phyloP scores from a whole-genome alignment of 306 rosid genomes.

The Ormosia semicastrata region DNA sequence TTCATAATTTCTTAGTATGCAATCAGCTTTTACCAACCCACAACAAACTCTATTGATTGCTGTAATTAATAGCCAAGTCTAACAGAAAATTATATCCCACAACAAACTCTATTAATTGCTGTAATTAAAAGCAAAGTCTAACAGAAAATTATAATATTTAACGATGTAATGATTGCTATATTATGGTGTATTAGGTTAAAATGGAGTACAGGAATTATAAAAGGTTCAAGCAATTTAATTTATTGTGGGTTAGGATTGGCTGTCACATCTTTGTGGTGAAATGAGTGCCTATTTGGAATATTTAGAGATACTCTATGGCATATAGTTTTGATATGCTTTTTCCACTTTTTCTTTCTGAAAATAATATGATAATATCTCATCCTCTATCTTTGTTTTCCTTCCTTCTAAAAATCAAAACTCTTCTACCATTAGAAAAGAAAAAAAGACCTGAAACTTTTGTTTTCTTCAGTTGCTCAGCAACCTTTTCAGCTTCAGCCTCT shows the following conservation, averaged over 20 bases:
- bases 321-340: not conserved
- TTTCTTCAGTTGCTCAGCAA: conserved; percentile 71
- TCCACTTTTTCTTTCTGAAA: not conserved
- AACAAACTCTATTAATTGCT: not conserved
- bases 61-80: not conserved
- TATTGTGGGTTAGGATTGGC: not conserved
- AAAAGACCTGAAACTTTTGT: conserved; percentile 69
- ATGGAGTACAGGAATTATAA: not conserved
- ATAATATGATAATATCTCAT: conserved; percentile 9
- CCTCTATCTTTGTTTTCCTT: not conserved
- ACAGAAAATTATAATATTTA: not conserved
- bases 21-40: not conserved
- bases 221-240: not conserved
- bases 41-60: not conserved
- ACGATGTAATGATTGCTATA: not conserved
- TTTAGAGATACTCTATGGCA: not conserved
- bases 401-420: not conserved
- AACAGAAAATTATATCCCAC: not conserved
- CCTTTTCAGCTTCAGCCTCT: conserved; percentile 78
- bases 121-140: not conserved
- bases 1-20: not conserved
- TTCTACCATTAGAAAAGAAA: not conserved
- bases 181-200: not conserved
- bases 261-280: not conserved
- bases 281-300: not conserved